Base-by-base conservation (phyloP, 257 asterid species). In the Solanum appendiculatum region DNA sequence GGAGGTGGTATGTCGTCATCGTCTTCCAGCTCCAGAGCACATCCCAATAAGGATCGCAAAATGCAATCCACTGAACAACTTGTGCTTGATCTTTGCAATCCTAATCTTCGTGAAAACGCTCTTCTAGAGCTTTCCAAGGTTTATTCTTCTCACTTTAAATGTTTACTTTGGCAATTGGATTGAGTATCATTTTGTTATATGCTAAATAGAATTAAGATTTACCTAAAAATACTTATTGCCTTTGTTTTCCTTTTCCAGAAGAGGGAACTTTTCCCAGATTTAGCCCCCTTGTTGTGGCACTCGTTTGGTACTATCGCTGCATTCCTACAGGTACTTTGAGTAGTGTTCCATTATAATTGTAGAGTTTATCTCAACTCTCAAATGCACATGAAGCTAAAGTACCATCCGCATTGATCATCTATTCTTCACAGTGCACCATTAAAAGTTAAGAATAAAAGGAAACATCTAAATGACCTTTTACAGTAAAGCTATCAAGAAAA, bases 31-130 rank as follows among this genome's bases (percentile, higher is more conserved):
- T 88, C 39, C 5, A 87, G 87, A 25, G 21, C 72, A 40, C 88
- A 56, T 25, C 85, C 66, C 33, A 91, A 85, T 87, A 94, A 91
- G 89, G 98, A 93, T 82, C 89, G 96, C 73, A 92, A 92, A 77
- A 91, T 94, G 94, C 96, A 94, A 90, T 91, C 97, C 23, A 94
- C 95, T 63, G 87, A 63, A 36, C 84, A 86, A 72, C 86, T 84
- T 31, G 89, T 82, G 74, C 83, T 89, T 58, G 87, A 89, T 85
- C 91, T 91, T 37, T 42, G n/a, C 64, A 64, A 84, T 39, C 54
- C 48, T 14, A 40, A 88, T 20, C 89, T 12, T 54, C 88, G 90
- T 7, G 91, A 77, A 82, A 73, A 82, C 25, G 90, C 93, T 51
- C 90, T 91, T 33, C 68, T 46, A 37, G 40, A 89, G 83, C 91